Conservation (phyloP, 2,329 filamentous ascomycete genomes). For the Ascochyta pisi region DNA sequence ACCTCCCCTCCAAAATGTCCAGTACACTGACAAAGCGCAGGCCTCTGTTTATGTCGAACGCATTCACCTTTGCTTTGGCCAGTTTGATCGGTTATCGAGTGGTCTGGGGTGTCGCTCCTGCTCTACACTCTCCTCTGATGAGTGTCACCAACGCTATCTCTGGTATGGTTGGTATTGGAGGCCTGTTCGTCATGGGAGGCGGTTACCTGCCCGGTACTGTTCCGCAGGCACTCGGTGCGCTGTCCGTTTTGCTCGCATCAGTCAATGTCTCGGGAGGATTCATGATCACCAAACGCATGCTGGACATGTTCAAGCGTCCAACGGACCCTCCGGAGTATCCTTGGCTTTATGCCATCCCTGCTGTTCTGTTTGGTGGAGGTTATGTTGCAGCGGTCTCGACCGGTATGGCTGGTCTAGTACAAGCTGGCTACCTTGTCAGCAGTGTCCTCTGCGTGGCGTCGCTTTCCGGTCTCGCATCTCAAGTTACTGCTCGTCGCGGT, state of each 20-base stretch:
- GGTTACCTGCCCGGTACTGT: slow-evolving; percentile 68
- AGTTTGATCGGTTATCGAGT: slow-evolving; percentile 87
- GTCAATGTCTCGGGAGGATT: slow-evolving; percentile 90
- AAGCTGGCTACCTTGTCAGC: slow-evolving; percentile 86
- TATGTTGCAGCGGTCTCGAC: slow-evolving; percentile 81
- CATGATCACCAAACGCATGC: slow-evolving; percentile 90
- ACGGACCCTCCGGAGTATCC: slow-evolving; percentile 89
- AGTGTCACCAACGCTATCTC: slow-evolving; percentile 93
- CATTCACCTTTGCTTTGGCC: slow-evolving; percentile 83
- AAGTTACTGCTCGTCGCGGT: slow-evolving; percentile 81
- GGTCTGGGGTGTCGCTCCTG: slow-evolving; percentile 85
- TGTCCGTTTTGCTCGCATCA: slow-evolving; percentile 83
- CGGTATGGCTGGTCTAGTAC: slow-evolving; percentile 82
- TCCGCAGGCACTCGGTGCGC: slow-evolving; percentile 77
- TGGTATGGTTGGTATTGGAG: slow-evolving; percentile 85
- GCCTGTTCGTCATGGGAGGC: slow-evolving; percentile 87
- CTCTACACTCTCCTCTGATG: slow-evolving; percentile 88
- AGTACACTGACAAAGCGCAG: slow-evolving; percentile 17
- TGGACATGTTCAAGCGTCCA: slow-evolving; percentile 70
- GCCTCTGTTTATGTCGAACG: slow-evolving; percentile 86
- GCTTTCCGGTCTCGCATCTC: slow-evolving; percentile 80
- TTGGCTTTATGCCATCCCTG: slow-evolving; percentile 84
- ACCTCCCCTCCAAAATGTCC: background rate
- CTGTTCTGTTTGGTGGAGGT: slow-evolving; percentile 77
- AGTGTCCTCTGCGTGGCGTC: slow-evolving; percentile 83